Percentiles rank a stretch among this genome's conserved stretches.
These are phyloP conservation scores for Malassezia nana DNA, from an alignment of 1,284 basidiomycete species.

Conservation along the genomic window DNA sequence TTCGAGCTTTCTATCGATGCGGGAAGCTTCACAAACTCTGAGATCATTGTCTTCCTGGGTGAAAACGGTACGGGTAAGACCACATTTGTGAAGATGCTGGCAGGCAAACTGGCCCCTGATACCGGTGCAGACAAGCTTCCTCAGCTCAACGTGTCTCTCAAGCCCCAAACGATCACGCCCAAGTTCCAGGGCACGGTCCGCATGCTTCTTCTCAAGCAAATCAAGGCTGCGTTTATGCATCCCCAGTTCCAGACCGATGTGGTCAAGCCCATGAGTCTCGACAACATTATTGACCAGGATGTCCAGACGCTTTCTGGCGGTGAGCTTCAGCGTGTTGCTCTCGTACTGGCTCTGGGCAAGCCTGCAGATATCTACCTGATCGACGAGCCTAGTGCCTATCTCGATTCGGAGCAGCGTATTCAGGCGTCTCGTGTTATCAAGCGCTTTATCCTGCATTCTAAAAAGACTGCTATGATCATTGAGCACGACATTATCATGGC, in stretches of 20 bases:
- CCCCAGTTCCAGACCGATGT: slow-evolving; percentile 49
- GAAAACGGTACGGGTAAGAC: slow-evolving; percentile 49
- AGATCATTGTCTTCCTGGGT: slow-evolving; percentile 48
- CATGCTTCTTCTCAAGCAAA: slow-evolving; percentile 48
- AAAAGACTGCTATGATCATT: slow-evolving; percentile 48
- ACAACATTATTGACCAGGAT: slow-evolving; percentile 47
- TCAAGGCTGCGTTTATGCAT: slow-evolving; percentile 48
- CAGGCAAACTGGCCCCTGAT: slow-evolving; percentile 46
- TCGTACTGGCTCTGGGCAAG: slow-evolving; percentile 46
- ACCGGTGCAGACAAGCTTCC: slow-evolving; percentile 38
- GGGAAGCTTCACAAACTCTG: slow-evolving; percentile 44
- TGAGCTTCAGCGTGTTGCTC: slow-evolving; percentile 46
- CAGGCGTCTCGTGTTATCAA: slow-evolving; percentile 46
- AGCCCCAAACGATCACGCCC: slow-evolving; percentile 48
- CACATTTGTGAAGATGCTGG: slow-evolving; percentile 48
- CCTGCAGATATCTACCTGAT: slow-evolving; percentile 47
- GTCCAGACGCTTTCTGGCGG: slow-evolving; percentile 47
- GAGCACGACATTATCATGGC: slow-evolving; percentile 49
- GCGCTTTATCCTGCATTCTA: slow-evolving; percentile 48
- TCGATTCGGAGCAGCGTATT: slow-evolving; percentile 49
- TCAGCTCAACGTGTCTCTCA: slow-evolving; percentile 45
- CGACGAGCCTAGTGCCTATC: slow-evolving; percentile 47
- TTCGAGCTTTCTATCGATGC: slow-evolving; percentile 44
- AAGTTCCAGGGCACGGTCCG: slow-evolving; percentile 48
- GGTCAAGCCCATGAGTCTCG: slow-evolving; percentile 47